Evolutionary conservation across 2,329 filamentous ascomycete genomes (phyloP).

Genomic region (Neonectria punicea): DNA sequence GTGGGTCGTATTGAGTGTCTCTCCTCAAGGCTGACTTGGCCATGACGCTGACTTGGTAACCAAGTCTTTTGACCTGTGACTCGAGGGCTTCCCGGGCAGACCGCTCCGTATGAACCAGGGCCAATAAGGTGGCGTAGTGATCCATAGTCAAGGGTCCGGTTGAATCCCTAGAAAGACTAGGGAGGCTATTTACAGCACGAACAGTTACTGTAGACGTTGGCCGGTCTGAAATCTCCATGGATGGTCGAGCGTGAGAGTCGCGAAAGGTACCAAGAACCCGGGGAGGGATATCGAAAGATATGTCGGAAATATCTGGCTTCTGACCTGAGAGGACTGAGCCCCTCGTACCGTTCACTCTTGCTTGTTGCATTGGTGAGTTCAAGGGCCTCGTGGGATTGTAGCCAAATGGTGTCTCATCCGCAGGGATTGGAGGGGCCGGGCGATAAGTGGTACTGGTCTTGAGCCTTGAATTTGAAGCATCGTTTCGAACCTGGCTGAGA

Average conservation of each 20-base stretch:
- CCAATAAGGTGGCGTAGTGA: constrained; percentile 61
- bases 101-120: constrained; percentile 67
- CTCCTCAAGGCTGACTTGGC: constrained; percentile 48
- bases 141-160: constrained; percentile 52
- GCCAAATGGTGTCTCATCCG: constrained; percentile 36
- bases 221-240: constrained; percentile 35
- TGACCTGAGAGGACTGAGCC: constrained; percentile 42
- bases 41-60: constrained; percentile 60
- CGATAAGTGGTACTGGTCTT: constrained; percentile 43
- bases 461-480: constrained; percentile 54
- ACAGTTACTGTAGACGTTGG: constrained; percentile 60
- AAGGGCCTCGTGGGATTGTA: constrained; percentile 2
- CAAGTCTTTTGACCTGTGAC: constrained; percentile 64
- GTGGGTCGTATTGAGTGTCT: constrained; percentile 42
- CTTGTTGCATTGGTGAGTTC: constrained; percentile 9
- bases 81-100: constrained; percentile 66
- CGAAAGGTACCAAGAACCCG: constrained; percentile 51
- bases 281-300: constrained; percentile 59
- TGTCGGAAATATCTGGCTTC: constrained; percentile 51
- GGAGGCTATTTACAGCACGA: constrained; percentile 58
- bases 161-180: constrained; percentile 50
- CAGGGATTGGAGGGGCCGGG: constrained; percentile 40
- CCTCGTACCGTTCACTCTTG: constrained; percentile 9
- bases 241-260: constrained; percentile 16
- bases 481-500: constrained; percentile 61